Base-by-base conservation (phyloP, 768 basidiomycete species). In the Leccinum imitatum region DNA sequence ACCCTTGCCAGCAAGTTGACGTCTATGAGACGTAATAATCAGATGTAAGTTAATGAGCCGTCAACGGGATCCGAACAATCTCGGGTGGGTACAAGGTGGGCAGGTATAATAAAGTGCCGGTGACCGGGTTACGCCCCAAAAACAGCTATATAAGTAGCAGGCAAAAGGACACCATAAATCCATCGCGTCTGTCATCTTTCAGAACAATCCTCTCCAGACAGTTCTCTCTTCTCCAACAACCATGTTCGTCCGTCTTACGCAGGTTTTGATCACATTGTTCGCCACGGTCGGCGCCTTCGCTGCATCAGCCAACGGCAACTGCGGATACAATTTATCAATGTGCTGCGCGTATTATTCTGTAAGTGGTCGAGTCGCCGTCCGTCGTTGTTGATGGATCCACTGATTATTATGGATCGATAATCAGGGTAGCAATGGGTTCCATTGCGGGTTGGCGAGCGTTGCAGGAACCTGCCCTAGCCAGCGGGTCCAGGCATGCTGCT, bases 221-320 rank as follows among this genome's bases (percentile, higher is more conserved):
- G 27, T 27, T 27, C 27, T 27, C 4, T 35, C 33, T 27, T 19
- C 19, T 19, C 50, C 5, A 6, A 14, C 33, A 13, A 35, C 2
- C 21, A 23, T 63, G 62, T 59, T 63, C 8, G 17, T n/a, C 46
- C 62, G 48, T 47, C 37, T 57, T 33, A 39, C 41, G 11, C 50
- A 47, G 14, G 9, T 62, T 35, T 33, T 51, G 8, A 17, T 63
- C 14, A 33, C 35, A 6, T 27, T 63, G 2, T 25, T 55, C 7
- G 41, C 17, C 10, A n/a, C 55, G 17, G 10, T 7, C 6, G n/a
- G 56, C 5, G n/a, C 23, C 11, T 48, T 46, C 30, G 50, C 37
- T 17, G 21, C 19, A 19, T 0, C 47, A 27, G 27, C 27, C 7
- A 27, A 27, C 15, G 7, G 1, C 15, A 6, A 10, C 41, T 63